Conservation (phyloP, 2,329 filamentous ascomycete genomes). For the Lasiodiplodia citricola region DNA sequence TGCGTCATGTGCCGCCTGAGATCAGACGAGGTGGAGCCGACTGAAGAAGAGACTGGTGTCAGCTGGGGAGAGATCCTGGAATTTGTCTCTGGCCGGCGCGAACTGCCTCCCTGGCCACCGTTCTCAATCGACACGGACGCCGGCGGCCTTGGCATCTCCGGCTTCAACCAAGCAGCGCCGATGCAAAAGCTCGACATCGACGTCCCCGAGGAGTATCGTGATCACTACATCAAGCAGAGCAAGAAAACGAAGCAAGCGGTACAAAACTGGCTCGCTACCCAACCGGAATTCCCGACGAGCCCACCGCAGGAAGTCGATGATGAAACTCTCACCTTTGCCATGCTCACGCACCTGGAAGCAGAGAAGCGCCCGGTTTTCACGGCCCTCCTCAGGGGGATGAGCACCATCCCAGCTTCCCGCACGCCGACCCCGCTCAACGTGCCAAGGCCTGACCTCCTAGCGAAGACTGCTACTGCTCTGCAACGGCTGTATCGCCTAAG, state of each 20-base stretch:
- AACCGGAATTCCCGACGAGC: constrained; percentile 73
- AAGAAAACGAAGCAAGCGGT: constrained; percentile 92
- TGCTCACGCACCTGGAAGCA: constrained; percentile 81
- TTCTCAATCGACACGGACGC: constrained; percentile 65
- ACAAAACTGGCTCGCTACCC: constrained; percentile 85
- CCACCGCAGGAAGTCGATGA: constrained; percentile 91
- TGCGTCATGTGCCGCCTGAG: constrained; percentile 79
- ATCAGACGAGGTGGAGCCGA: constrained; percentile 36
- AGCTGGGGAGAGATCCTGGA: constrained; percentile 97
- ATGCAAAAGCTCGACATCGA: constrained; percentile 89
- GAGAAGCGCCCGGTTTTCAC: constrained; percentile 82
- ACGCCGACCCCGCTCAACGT: constrained; percentile 70
- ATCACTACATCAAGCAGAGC: constrained; percentile 89
- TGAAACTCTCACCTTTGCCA: constrained; percentile 90
- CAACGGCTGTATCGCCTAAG: constrained; percentile 83
- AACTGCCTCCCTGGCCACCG: constrained; percentile 87
- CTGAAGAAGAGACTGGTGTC: constrained; percentile 67
- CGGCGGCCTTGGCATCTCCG: constrained; percentile 63
- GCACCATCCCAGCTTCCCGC: constrained; percentile 58
- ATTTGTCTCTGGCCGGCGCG: constrained; percentile 84
- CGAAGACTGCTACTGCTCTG: constrained; percentile 76
- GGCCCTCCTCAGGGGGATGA: constrained; percentile 70
- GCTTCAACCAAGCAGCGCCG: constrained; percentile 57
- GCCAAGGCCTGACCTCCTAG: constrained; percentile 73
- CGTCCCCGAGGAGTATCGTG: constrained; percentile 89